Conservation (phyloP, 1,284 basidiomycete species). For the Pterulicium gracile region DNA sequence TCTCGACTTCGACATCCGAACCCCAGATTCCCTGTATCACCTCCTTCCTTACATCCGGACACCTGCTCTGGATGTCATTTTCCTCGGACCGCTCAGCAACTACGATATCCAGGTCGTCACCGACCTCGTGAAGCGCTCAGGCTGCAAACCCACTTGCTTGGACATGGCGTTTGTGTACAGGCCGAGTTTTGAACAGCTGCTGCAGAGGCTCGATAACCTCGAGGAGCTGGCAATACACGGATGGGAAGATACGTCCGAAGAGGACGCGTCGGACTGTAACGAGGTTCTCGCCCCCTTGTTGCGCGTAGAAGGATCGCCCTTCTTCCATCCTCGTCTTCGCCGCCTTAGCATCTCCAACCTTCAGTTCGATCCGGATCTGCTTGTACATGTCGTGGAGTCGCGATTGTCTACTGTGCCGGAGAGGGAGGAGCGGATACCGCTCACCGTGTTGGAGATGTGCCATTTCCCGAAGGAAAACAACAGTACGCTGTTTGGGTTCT, state of each 20-base stretch:
- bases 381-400: background rate
- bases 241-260: background rate
- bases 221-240: background rate
- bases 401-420: background rate
- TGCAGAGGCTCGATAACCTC: background rate
- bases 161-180: background rate
- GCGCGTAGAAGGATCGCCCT: background rate
- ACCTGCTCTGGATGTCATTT: background rate
- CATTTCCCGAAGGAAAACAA: background rate
- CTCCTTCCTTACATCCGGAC: background rate
- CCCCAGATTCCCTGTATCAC: background rate
- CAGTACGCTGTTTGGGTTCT: background rate
- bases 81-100: background rate
- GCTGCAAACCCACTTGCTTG: background rate
- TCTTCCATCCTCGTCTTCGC: background rate
- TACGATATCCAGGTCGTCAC: background rate
- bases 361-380: background rate
- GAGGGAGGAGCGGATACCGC: background rate
- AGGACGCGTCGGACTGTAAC: background rate
- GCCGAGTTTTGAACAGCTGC: background rate
- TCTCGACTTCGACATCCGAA: background rate
- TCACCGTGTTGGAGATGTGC: background rate
- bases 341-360: background rate
- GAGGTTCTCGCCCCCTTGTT: background rate
- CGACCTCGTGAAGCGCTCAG: background rate